Evolutionary conservation across 1,284 basidiomycete species (phyloP).

Genomic region (Serendipita sp.): DNA sequence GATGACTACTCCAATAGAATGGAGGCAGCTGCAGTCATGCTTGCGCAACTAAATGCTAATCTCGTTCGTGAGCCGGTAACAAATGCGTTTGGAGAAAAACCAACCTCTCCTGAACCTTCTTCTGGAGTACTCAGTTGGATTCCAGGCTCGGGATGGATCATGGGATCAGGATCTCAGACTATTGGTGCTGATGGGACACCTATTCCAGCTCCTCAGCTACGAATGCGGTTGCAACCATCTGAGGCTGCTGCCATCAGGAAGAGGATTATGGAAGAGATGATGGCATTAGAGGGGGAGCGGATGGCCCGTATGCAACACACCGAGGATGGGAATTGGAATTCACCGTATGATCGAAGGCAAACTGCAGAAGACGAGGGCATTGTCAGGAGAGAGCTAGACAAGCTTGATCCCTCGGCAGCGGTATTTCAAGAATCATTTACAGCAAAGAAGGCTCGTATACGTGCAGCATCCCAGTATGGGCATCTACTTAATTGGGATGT

Average conservation of each 20-base stretch:
- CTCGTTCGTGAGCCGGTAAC: slow-evolving; percentile 34
- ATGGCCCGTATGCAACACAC: slow-evolving; percentile 85
- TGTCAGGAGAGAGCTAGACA: slow-evolving; percentile 86
- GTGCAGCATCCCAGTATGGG: slow-evolving; percentile 87
- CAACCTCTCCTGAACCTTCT: slow-evolving; percentile 15
- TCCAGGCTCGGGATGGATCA: slow-evolving; percentile 49
- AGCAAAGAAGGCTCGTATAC: slow-evolving; percentile 88
- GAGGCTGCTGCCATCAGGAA: slow-evolving; percentile 86
- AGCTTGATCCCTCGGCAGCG: slow-evolving; percentile 88
- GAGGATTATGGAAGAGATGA: slow-evolving; percentile 98
- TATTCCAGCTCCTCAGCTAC: slow-evolving; percentile 18
- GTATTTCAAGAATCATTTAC: slow-evolving; percentile 95
- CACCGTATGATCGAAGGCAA: slow-evolving; percentile 29
- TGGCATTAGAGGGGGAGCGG: slow-evolving; percentile 88
- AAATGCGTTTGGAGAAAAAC: slow-evolving; percentile 18
- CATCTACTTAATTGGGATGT: slow-evolving; percentile 65
- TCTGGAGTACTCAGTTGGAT: slow-evolving; percentile 39
- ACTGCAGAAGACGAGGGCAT: slow-evolving; percentile 82
- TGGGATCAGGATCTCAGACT: slow-evolving; percentile 20
- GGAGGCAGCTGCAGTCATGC: slow-evolving; percentile 97
- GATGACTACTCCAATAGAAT: slow-evolving; percentile 98
- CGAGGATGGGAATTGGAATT: slow-evolving; percentile 24
- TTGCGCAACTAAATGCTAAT: slow-evolving; percentile 87
- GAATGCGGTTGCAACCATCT: slow-evolving; percentile 55
- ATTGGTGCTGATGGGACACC: slow-evolving; percentile 19